Conservation (phyloP, 2,329 filamentous ascomycete genomes). For the Dactylonectria estremocensis region DNA sequence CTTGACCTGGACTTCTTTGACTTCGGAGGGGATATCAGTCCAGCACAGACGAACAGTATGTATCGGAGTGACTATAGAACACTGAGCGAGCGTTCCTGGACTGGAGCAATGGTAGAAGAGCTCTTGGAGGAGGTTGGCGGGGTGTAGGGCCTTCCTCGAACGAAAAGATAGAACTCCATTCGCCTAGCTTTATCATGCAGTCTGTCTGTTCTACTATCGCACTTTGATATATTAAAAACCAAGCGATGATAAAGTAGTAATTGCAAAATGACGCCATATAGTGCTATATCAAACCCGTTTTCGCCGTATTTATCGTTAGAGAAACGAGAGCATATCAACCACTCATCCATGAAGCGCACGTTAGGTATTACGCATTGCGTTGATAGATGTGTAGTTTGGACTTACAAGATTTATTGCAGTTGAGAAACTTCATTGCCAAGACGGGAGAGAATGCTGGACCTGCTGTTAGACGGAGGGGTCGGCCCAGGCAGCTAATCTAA, state of each 20-base stretch:
- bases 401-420: too few relatives aligned
- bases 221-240: neutral
- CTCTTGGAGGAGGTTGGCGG: neutral
- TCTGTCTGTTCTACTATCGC: neutral
- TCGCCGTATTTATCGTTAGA: too few relatives aligned
- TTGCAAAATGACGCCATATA: too few relatives aligned
- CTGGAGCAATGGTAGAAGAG: neutral
- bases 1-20: neutral
- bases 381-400: too few relatives aligned
- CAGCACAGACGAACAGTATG: neutral
- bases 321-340: too few relatives aligned
- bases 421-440: too few relatives aligned
- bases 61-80: neutral
- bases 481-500: too few relatives aligned
- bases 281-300: slow-evolving; percentile 6
- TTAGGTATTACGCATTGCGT: too few relatives aligned
- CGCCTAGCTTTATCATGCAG: neutral
- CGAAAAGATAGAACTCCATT: neutral
- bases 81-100: neutral
- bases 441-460: too few relatives aligned
- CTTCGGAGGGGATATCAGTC: neutral
- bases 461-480: too few relatives aligned
- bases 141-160: neutral
- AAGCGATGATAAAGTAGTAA: too few relatives aligned
- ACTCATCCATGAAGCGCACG: too few relatives aligned